These are phyloP conservation scores for Acanthamoeba quina DNA, from an alignment of 208 protist genomes.

Conservation along the genomic window DNA sequence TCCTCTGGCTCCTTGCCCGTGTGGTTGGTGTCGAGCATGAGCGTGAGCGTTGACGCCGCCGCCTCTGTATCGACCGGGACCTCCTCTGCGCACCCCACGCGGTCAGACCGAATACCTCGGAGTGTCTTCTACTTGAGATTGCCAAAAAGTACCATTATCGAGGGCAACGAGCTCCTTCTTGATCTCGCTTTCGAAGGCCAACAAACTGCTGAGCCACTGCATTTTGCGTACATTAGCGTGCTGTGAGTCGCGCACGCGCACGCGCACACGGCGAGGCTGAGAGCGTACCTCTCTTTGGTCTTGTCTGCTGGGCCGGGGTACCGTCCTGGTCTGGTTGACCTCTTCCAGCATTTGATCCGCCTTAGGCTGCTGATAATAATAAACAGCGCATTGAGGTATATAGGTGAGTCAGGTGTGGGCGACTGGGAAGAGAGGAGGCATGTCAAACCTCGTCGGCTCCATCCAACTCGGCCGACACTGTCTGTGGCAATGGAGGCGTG, in stretches of 20 bases:
- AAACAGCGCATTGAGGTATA: not conserved
- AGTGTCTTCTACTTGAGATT: not conserved
- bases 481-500: too few species aligned
- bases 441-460: not conserved
- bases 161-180: not conserved
- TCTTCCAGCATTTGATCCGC: not conserved
- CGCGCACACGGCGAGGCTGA: too few species aligned
- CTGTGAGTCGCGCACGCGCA: too few species aligned
- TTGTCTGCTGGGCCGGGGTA: not conserved
- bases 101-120: not conserved
- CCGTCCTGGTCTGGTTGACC: not conserved
- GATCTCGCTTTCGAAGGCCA: not conserved
- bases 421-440: too few species aligned
- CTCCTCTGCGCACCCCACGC: not conserved
- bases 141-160: not conserved
- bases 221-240: not conserved
- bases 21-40: not conserved
- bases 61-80: not conserved
- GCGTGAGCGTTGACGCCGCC: not conserved
- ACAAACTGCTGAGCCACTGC: constrained; percentile 17
- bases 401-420: too few species aligned
- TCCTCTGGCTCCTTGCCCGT: not conserved
- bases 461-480: not conserved
- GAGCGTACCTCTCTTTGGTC: not conserved
- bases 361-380: not conserved